These are phyloP conservation scores for Phytophthora tentaculata DNA, from an alignment of 352 stramenopile species.

Conservation along the genomic window DNA sequence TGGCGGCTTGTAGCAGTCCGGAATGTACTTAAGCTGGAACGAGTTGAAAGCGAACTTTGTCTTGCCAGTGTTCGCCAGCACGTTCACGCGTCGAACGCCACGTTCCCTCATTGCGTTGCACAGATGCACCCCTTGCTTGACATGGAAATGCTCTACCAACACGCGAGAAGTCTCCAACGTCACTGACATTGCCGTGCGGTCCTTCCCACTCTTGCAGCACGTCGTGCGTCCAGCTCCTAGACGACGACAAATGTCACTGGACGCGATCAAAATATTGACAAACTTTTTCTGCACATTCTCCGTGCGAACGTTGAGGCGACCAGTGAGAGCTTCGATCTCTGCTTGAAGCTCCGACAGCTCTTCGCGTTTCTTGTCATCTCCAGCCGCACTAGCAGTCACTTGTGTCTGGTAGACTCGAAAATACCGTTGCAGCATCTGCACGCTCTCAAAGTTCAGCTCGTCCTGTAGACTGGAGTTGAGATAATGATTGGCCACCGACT, in stretches of 20 bases:
- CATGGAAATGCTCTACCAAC: constrained; percentile 87
- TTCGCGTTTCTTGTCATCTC: constrained; percentile 35
- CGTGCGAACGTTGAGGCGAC: constrained; percentile 66
- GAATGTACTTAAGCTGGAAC: constrained; percentile 97
- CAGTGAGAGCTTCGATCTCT: constrained; percentile 63
- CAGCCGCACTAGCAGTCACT: constrained; percentile 38
- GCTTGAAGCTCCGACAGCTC: constrained; percentile 58
- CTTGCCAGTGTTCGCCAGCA: constrained; percentile 88
- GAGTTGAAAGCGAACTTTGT: constrained; percentile 98
- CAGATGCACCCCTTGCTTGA: constrained; percentile 86
- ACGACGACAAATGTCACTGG: constrained; percentile 88
- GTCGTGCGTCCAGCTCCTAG: constrained; percentile 92
- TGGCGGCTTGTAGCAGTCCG: constrained; percentile 92
- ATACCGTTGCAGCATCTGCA: constrained; percentile 71
- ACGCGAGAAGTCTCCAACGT: constrained; percentile 95
- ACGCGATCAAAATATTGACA: constrained; percentile 88
- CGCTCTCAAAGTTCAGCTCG: constrained; percentile 85
- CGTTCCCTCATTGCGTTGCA: constrained; percentile 88
- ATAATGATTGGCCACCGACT: constrained; percentile 91
- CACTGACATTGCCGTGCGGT: constrained; percentile 97
- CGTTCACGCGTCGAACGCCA: constrained; percentile 84
- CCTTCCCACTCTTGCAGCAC: constrained; percentile 98
- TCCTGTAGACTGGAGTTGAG: constrained; percentile 85
- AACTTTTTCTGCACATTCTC: constrained; percentile 86
- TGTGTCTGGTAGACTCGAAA: constrained; percentile 81